Percentiles rank a stretch among this genome's conserved stretches.
Conservation (phyloP, 2,329 filamentous ascomycete genomes). For the Chaetothyriales sp. region DNA sequence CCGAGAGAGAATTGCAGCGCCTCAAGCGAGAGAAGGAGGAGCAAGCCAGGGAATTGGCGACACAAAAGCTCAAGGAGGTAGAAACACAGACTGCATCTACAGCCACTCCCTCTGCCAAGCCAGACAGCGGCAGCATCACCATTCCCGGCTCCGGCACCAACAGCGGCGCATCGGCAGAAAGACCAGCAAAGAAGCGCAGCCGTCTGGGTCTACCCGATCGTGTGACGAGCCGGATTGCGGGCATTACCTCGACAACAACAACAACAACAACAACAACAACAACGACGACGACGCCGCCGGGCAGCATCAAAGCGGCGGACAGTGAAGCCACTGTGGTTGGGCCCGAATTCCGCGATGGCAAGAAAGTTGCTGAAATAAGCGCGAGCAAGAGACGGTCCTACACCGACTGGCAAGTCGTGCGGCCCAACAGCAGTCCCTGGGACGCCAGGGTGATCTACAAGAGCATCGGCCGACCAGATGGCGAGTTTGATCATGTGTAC, state of each 20-base stretch:
- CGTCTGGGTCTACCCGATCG: background rate
- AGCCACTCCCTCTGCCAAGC: background rate
- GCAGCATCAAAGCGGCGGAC: background rate
- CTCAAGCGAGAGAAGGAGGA: constrained; percentile 9
- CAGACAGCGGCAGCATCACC: background rate
- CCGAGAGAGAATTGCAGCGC: constrained; percentile 18
- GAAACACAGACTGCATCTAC: background rate
- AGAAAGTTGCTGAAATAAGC: constrained; percentile 1
- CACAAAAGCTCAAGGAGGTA: background rate
- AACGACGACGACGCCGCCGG: too few relatives aligned
- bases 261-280: too few relatives aligned
- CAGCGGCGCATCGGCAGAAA: background rate
- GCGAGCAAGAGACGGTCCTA: background rate
- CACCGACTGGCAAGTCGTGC: constrained; percentile 13
- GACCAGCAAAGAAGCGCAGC: background rate
- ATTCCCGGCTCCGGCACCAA: too few relatives aligned
- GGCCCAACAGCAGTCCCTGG: constrained; percentile 12
- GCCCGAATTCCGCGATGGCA: constrained; percentile 13
- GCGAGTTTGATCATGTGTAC: constrained; percentile 35
- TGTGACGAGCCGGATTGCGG: background rate
- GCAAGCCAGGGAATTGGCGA: constrained; percentile 3
- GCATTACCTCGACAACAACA: background rate
- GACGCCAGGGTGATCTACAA: constrained; percentile 16
- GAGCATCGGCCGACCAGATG: constrained; percentile 10
- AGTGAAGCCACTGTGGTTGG: background rate